Evolutionary conservation across 129 eudicot species (phyloP).

Genomic region (Deinandra increscens): DNA sequence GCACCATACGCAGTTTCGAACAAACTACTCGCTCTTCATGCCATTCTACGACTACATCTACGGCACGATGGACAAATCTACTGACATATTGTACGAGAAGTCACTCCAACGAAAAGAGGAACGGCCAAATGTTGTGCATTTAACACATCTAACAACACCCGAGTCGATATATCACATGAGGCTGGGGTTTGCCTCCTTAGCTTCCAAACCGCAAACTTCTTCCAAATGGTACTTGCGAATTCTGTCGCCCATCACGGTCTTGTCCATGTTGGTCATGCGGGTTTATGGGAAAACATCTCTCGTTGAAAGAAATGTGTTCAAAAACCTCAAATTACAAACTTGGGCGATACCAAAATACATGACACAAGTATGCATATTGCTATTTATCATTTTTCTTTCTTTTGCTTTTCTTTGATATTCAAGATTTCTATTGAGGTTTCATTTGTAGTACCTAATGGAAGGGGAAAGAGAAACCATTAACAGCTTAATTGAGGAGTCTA

Average conservation of each 20-base stretch:
- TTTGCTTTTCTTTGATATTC: not conserved
- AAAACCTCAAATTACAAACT: constrained; percentile 43
- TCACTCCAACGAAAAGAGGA: constrained; percentile 50
- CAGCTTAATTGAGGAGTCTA: constrained; percentile 59
- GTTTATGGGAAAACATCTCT: constrained; percentile 39
- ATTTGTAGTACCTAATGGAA: constrained; percentile 49
- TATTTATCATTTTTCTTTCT: not conserved
- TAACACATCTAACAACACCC: constrained; percentile 63
- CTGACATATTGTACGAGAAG: constrained; percentile 43
- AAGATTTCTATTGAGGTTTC: constrained; percentile 5
- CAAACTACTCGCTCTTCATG: constrained; percentile 77
- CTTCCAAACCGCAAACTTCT: constrained; percentile 45
- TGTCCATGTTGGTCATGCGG: constrained; percentile 28
- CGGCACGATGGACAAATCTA: constrained; percentile 57
- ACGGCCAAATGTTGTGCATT: constrained; percentile 48
- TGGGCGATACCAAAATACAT: constrained; percentile 57
- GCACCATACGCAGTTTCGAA: constrained; percentile 80
- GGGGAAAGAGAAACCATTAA: constrained; percentile 57
- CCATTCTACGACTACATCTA: constrained; percentile 71
- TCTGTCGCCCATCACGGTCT: constrained; percentile 47
- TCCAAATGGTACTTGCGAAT: constrained; percentile 50
- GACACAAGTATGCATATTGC: constrained; percentile 34
- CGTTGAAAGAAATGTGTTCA: constrained; percentile 52
- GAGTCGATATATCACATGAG: constrained; percentile 59
- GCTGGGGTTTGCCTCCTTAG: constrained; percentile 57